A percentile compares a stretch with the other conserved stretches of the same genome.
Conservation (phyloP, 495 filamentous ascomycete genomes). For the Xylaria flabelliformis region DNA sequence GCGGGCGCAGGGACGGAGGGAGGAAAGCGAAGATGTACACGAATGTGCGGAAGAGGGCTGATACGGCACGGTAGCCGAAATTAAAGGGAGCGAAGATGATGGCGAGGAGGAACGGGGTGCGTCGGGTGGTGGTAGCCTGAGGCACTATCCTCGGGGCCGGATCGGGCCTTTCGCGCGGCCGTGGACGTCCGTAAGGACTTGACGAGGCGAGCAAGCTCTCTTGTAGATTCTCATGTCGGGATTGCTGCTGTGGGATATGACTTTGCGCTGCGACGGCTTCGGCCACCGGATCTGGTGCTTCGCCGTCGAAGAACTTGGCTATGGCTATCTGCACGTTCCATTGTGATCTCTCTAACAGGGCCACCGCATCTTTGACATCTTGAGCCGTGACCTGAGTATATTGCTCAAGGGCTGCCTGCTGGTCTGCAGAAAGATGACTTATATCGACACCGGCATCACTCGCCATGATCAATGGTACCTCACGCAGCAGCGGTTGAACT, state of each 20-base stretch:
- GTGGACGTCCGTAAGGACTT: slow-evolving; percentile 40
- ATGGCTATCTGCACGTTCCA: slow-evolving; percentile 99
- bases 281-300: slow-evolving; percentile 80
- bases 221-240: slow-evolving; percentile 73
- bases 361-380: slow-evolving; percentile 76
- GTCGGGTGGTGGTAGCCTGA: slow-evolving; percentile 67
- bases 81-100: slow-evolving; percentile 84
- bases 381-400: slow-evolving; percentile 89
- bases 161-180: slow-evolving; percentile 49
- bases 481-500: background rate
- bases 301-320: slow-evolving; percentile 96
- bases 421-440: slow-evolving; percentile 70
- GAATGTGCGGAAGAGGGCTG: slow-evolving; percentile 69
- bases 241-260: slow-evolving; percentile 61
- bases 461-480: slow-evolving; percentile 37
- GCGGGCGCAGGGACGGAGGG: slow-evolving; percentile 59
- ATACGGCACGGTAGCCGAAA: slow-evolving; percentile 72
- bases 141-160: slow-evolving; percentile 83
- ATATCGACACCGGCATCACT: slow-evolving; percentile 61
- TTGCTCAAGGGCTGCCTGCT: slow-evolving; percentile 83
- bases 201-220: slow-evolving; percentile 56
- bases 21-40: slow-evolving; percentile 74
- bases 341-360: slow-evolving; percentile 80
- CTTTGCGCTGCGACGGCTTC: slow-evolving; percentile 71
- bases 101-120: slow-evolving; percentile 74